A percentile compares a stretch with the other conserved stretches of the same genome.
Conservation (phyloP, 2,329 filamentous ascomycete species). For the Aspergillus arachidicola region DNA sequence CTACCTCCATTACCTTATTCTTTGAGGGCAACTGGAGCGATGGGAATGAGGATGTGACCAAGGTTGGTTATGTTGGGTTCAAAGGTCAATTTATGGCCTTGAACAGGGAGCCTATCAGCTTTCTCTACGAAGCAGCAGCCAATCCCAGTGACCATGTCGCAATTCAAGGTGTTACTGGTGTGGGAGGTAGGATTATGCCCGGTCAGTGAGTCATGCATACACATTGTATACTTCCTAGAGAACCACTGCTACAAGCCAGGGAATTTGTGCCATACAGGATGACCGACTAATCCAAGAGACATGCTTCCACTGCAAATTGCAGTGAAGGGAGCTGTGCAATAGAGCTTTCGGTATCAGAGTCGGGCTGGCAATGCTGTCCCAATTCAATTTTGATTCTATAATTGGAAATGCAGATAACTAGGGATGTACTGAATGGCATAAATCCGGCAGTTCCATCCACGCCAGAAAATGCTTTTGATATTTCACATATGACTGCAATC, state of each 20-base stretch:
- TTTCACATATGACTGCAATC: not conserved
- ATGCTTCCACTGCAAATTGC: not conserved
- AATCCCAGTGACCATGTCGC: constrained; percentile 81
- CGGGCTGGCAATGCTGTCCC: not conserved
- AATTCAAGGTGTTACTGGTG: constrained; percentile 46
- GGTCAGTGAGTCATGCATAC: constrained; percentile 39
- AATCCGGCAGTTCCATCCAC: constrained; percentile 18
- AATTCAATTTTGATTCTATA: not conserved
- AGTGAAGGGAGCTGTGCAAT: not conserved
- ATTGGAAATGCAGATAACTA: not conserved
- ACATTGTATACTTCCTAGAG: not conserved
- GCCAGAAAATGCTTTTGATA: constrained; percentile 27
- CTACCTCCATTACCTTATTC: constrained; percentile 81
- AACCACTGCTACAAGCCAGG: not conserved
- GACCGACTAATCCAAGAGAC: not conserved
- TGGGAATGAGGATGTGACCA: constrained; percentile 77
- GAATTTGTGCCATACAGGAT: not conserved
- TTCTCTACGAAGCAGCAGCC: constrained; percentile 90
- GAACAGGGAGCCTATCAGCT: constrained; percentile 78
- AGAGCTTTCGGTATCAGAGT: not conserved
- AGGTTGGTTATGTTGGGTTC: constrained; percentile 83
- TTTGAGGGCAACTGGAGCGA: constrained; percentile 87
- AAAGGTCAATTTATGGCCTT: constrained; percentile 91
- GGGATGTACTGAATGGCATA: not conserved
- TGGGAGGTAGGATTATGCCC: constrained; percentile 43